Evolutionary conservation across 2,329 filamentous ascomycete species (phyloP).

Genomic region (Bertia moriformis): DNA sequence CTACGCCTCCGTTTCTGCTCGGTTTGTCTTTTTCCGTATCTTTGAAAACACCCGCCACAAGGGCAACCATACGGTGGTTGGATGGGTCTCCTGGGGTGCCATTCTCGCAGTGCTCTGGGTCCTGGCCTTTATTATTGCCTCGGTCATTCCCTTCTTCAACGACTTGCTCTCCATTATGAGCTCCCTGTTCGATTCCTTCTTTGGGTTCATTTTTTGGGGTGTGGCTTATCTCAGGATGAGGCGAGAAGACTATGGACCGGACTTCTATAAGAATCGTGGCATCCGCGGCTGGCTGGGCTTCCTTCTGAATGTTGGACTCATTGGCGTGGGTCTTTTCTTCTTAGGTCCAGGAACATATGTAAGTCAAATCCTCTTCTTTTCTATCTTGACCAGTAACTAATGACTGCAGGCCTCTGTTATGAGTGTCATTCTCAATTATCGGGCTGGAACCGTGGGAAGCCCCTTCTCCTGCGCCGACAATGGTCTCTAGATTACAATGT

Average conservation of each 20-base stretch:
- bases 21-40: slow-evolving; percentile 82
- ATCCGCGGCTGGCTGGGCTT: slow-evolving; percentile 37
- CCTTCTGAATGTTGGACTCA: slow-evolving; percentile 59
- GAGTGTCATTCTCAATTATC: slow-evolving; percentile 62
- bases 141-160: slow-evolving; percentile 86
- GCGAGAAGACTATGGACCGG: slow-evolving; percentile 40
- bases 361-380: slow-evolving; percentile 24
- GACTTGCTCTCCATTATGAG: slow-evolving; percentile 64
- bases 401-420: slow-evolving; percentile 28
- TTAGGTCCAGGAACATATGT: slow-evolving; percentile 70
- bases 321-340: slow-evolving; percentile 66
- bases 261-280: slow-evolving; percentile 35
- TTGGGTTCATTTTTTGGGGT: slow-evolving; percentile 92
- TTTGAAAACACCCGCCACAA: slow-evolving; percentile 71
- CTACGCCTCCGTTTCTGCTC: slow-evolving; percentile 77
- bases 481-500: slow-evolving; percentile 29
- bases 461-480: slow-evolving; percentile 65
- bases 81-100: slow-evolving; percentile 65
- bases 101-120: slow-evolving; percentile 69
- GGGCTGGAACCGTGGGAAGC: slow-evolving; percentile 45
- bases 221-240: slow-evolving; percentile 69
- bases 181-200: slow-evolving; percentile 85
- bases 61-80: slow-evolving; percentile 63
- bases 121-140: slow-evolving; percentile 80
- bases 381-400: slow-evolving; percentile 9